phyloP scores from a whole-genome alignment of 306 rosid genomes.

The Castanea crenata region DNA sequence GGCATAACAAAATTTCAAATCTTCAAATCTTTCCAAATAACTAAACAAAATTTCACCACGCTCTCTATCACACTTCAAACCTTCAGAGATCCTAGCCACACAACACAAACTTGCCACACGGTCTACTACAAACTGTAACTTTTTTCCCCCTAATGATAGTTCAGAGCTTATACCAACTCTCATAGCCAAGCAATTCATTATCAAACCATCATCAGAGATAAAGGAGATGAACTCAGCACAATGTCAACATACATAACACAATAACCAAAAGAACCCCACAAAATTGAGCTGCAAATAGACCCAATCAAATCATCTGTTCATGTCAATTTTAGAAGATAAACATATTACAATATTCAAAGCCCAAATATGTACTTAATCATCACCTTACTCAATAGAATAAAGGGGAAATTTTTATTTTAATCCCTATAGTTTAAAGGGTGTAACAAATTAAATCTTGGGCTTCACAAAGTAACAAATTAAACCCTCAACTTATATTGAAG shows the following conservation, averaged over 20 bases:
- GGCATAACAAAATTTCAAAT: slow-evolving; percentile 42
- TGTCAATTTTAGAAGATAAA: neutral
- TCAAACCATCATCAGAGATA: neutral
- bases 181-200: neutral
- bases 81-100: neutral
- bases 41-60: neutral
- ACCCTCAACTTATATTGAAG: no score
- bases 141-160: no score
- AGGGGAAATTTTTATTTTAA: no score
- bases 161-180: neutral
- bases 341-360: neutral
- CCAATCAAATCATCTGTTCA: neutral
- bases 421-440: no score
- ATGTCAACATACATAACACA: neutral
- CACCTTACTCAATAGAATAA: neutral
- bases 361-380: no score
- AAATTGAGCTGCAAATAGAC: neutral
- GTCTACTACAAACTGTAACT: no score
- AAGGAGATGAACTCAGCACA: neutral
- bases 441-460: no score
- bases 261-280: neutral
- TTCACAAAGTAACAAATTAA: no score
- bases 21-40: neutral
- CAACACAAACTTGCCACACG: neutral
- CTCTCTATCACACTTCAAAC: neutral